A percentile compares a stretch with the other conserved stretches of the same genome.
Conservation (phyloP, 371 early-diverging fungal genomes). For the Lichtheimia ramosa region DNA sequence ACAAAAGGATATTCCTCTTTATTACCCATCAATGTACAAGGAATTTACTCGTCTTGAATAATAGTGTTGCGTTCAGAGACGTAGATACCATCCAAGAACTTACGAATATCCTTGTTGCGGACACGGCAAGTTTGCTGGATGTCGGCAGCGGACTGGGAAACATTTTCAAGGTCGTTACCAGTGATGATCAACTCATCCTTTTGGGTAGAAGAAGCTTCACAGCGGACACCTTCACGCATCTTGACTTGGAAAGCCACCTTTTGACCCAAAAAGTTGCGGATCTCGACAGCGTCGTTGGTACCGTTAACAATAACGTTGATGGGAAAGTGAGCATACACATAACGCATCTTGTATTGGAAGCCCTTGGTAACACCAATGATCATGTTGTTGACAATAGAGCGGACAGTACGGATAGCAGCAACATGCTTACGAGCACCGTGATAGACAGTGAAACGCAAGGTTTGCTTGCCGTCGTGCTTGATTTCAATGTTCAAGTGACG, state of each 20-base stretch:
- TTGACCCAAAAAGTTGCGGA: conserved; percentile 99
- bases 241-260: conserved; percentile 90
- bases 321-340: conserved; percentile 99
- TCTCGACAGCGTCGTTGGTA: conserved; percentile 84
- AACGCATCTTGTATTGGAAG: conserved; percentile 99
- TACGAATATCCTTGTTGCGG: conserved; percentile 96
- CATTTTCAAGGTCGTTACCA: conserved; percentile 97
- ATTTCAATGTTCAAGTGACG: conserved; percentile 95
- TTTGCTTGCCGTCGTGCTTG: conserved; percentile 60
- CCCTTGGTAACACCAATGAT: conserved; percentile 65
- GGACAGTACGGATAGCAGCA: conserved; percentile 97
- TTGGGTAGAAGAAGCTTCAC: conserved; percentile 79
- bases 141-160: conserved; percentile 94
- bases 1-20: background rate
- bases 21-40: background rate
- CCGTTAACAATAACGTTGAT: conserved; percentile 96
- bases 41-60: conserved; percentile 12
- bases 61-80: conserved; percentile 79
- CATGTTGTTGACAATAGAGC: conserved; percentile 68
- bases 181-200: conserved; percentile 98
- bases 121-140: conserved; percentile 79
- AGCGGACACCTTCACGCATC: conserved; percentile 92
- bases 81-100: conserved; percentile 99
- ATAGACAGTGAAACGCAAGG: conserved; percentile 91
- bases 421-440: conserved; percentile 98